Percentiles rank a stretch among this genome's conserved stretches.
phyloP scores from a whole-genome alignment of 116 monocot genomes.

The Zostera marina region DNA sequence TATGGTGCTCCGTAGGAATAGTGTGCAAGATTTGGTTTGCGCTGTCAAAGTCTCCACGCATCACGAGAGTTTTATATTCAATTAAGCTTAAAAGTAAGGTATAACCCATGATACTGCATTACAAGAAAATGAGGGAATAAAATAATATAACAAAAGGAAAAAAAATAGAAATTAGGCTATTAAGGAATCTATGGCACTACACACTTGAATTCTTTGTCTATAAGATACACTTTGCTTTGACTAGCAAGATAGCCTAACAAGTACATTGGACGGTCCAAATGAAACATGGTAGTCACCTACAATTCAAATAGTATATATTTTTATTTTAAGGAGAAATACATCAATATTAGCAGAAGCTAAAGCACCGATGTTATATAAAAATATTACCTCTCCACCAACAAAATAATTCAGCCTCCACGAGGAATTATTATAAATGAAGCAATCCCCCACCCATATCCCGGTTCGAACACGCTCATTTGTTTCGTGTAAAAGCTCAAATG shows the following conservation, averaged over 20 bases:
- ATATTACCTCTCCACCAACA: conserved; percentile 79
- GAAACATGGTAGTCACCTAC: conserved; percentile 96
- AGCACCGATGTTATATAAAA: neutral
- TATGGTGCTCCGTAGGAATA: conserved; percentile 76
- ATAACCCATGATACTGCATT: conserved; percentile 76
- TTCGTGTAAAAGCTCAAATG: conserved; percentile 89
- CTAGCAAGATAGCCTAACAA: conserved; percentile 87
- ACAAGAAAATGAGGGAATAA: neutral
- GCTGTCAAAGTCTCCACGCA: conserved; percentile 93
- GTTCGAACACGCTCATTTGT: conserved; percentile 82
- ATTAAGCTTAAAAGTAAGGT: conserved; percentile 86
- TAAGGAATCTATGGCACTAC: neutral
- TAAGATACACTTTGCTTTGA: conserved; percentile 93
- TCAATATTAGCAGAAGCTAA: neutral
- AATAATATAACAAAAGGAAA: neutral
- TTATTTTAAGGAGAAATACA: neutral
- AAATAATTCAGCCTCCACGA: conserved; percentile 88
- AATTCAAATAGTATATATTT: neutral
- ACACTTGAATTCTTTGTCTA: conserved; percentile 97
- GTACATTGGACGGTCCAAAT: conserved; percentile 94
- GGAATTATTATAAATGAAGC: conserved; percentile 97
- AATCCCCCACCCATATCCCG: conserved; percentile 97
- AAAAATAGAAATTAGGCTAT: neutral
- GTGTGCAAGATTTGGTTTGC: conserved; percentile 55
- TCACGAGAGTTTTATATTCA: conserved; percentile 92